phyloP scores from a whole-genome alignment of 768 basidiomycete genomes.

The Suillus subaureus region DNA sequence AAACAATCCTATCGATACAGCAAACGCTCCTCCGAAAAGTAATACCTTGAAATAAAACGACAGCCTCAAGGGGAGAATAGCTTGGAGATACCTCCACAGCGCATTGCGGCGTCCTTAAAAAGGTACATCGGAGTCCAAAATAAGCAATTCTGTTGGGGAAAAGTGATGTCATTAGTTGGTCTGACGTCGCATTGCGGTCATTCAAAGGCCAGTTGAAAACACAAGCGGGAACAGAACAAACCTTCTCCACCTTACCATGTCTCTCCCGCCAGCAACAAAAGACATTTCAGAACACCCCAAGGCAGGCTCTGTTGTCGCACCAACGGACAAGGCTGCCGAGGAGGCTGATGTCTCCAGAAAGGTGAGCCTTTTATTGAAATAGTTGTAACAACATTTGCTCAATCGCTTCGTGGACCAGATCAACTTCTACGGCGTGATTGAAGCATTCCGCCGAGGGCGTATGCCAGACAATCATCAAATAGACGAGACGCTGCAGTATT shows the following conservation, averaged over 20 bases:
- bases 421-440: slow-evolving; percentile 76
- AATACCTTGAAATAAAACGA: too few relatives aligned
- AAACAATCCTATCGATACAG: too few relatives aligned
- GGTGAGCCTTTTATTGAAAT: slow-evolving; percentile 28
- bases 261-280: slow-evolving; percentile 62
- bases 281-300: slow-evolving; percentile 62
- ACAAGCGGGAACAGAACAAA: background rate
- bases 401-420: slow-evolving; percentile 41
- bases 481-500: slow-evolving; percentile 68
- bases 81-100: too few relatives aligned
- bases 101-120: too few relatives aligned
- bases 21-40: too few relatives aligned
- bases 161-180: background rate
- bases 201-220: slow-evolving; percentile 4
- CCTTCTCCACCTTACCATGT: slow-evolving; percentile 45
- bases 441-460: slow-evolving; percentile 79
- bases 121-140: background rate
- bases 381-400: background rate
- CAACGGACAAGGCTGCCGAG: slow-evolving; percentile 59
- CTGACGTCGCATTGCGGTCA: slow-evolving; percentile 18
- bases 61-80: too few relatives aligned
- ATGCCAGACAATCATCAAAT: slow-evolving; percentile 84
- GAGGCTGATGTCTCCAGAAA: slow-evolving; percentile 84
- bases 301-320: slow-evolving; percentile 62
- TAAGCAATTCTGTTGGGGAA: background rate